A percentile compares a stretch with the other conserved stretches of the same genome.
Conservation (phyloP, 2,329 filamentous ascomycete species). For the Fusarium pseudograminearum region DNA sequence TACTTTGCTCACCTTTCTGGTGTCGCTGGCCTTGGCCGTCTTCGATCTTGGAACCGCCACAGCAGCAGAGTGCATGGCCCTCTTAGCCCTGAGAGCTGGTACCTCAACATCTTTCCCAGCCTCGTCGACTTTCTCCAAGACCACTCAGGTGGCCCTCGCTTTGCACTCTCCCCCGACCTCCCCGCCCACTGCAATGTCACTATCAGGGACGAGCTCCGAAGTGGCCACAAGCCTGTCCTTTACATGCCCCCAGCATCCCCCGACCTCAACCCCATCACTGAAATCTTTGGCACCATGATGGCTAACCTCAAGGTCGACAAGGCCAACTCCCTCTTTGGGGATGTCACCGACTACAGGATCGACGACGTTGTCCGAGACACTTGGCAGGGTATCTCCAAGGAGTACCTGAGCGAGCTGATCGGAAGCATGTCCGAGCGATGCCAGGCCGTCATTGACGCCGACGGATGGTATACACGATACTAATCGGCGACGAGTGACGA, state of each 20-base stretch:
- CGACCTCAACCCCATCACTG: conserved; percentile 29
- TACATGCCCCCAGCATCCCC: conserved; percentile 23
- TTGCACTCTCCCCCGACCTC: conserved; percentile 11
- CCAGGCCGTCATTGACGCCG: conserved; percentile 33
- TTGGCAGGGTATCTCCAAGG: conserved; percentile 14
- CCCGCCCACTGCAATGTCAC: conserved; percentile 1
- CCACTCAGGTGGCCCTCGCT: conserved; percentile 1
- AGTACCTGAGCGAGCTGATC: conserved; percentile 10
- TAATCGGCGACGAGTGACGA: neutral
- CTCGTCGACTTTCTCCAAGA: conserved; percentile 8
- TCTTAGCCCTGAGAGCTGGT: conserved; percentile 8
- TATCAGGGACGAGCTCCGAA: conserved; percentile 8
- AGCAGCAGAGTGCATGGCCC: conserved; percentile 1
- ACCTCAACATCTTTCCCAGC: neutral
- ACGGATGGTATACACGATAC: conserved; percentile 26
- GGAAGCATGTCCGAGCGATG: conserved; percentile 28
- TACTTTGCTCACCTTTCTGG: conserved; percentile 26
- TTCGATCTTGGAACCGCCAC: conserved; percentile 10
- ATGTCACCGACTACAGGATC: neutral
- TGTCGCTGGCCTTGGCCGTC: conserved; percentile 16
- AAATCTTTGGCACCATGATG: conserved; percentile 18
- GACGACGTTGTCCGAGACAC: neutral
- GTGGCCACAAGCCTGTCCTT: conserved; percentile 4
- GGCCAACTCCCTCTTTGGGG: neutral
- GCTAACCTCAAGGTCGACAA: conserved; percentile 9